Evolutionary conservation across 495 filamentous ascomycete genomes (phyloP), one percentile per base, ranked within the genome.

Genomic region (Penicillium longicatenatum): DNA sequence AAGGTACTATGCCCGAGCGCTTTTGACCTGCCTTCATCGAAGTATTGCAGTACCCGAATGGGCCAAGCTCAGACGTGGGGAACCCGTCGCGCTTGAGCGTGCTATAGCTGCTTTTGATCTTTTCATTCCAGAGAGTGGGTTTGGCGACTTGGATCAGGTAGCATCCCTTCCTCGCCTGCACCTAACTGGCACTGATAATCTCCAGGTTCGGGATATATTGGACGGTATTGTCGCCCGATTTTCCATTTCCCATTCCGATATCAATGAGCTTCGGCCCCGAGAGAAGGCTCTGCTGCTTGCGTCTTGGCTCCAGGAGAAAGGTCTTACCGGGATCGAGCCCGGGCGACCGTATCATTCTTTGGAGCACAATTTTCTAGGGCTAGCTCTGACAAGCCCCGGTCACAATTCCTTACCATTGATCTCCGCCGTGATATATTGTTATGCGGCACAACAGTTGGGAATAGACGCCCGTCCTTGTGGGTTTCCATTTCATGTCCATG

Each of bases 41-140:
- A 84, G 80, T 57, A 83, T 88, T 51, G 93, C 92, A 11, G 74
- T 98, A 22, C 78, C 85, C 26, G 82, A 89, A 67, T 97, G 91
- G 93, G 72, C 74, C 46, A 82, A 78, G 52, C 69, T 89, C 11
- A 73, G 61, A 31, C 74, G 75, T 22, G 76, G 76, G 8, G 76
- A 83, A 56, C 63, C 75, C 39, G 73, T 88, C 12, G 67, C 84
- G 21, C 79, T 96, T 39, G 93, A 96, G 67, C 79, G 81, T 45
- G 90, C 88, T 6, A 73, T 97, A 24, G 88, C 84, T 14, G 86
- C 86, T 20, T 96, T 93, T 64, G 94, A 98, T 64, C 81, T 97
- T 67, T 97, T 97, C 66, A 83, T 94, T 35, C 75, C 92, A 11
- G 82, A 86, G 55, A 86, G 86, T 45, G 79, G 82, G 14, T 79